Base-by-base conservation (phyloP, 176 grass and related monocot genomes). In the Tuctoria greenei region DNA sequence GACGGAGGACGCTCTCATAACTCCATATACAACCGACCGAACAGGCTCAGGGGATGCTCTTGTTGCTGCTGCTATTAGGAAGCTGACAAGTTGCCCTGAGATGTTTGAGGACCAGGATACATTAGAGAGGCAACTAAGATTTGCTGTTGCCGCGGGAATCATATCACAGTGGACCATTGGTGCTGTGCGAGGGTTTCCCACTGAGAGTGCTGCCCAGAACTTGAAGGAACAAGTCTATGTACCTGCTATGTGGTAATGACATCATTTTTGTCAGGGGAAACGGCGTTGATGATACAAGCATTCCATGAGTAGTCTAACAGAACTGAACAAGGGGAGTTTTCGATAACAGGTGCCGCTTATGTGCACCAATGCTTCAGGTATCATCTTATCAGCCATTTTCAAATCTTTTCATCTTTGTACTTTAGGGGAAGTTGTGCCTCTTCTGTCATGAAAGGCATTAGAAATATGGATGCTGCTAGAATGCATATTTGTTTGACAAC, bases 121-220 rank as follows among this genome's bases (percentile, higher is more conserved):
- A 55, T 78, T 92, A 84, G 95, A 93, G 86, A 86, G 84, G 76
- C 84, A 92, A 63, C 78, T 98, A 25, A 85, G 95, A 28, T 94
- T 94, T 82, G 82, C 84, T 67, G 80, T 92, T 82, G 86, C 88
- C 41, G 95, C 91, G 50, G 95, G 95, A 61, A 98, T 98, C 40
- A 94, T 94, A 83, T 87, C 95, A 56, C 91, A 94, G 25, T 98
- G 95, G 95, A 98, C 91, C 17, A 92, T 88, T 67, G 91, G 95
- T 56, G 88, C 89, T 0, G 78, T 94, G 17, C 79, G 86, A 90
- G 95, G 95, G 13, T 92, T 98, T 68, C 95, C 95, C 52, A 92
- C 88, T 20, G 95, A 98, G 82, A 90, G 89, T 83, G 91, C 95
- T 42, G 42, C 87, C 24, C 86, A 94, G 69, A 98, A 98, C 76